Evolutionary conservation across 768 basidiomycete species (phyloP), one percentile per base, ranked within the genome.

Genomic region (Hortiboletus flavorubellus): DNA sequence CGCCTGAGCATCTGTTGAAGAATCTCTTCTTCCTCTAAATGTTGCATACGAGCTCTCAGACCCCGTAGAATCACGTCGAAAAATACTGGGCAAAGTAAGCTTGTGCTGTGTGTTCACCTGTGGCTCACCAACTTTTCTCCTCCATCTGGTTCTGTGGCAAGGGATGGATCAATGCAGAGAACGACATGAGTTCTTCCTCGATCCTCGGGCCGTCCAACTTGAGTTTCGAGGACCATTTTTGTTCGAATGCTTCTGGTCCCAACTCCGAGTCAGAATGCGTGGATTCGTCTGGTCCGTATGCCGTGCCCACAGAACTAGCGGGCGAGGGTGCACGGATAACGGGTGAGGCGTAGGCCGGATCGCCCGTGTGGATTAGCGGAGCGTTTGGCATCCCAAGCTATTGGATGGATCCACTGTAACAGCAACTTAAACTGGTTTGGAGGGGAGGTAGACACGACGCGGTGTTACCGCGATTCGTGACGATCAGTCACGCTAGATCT

Each of bases 221-320:
- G 41, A 78, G 64, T 46, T 63, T 61, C 26, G 67, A 66, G 46
- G 69, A 65, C 58, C 71, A 70, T 55, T 71, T 77, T 46, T 64
- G 57, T 39, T 67, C 69, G 54, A 80, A 77, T 4, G 67, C 72
- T 52, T 72, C 66, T 46, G 73, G 65, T 44, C 67, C 64, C 38
- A 79, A 64, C 54, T 70, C 71, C n/a, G 55, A 56, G 53, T 80
- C 78, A 4, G 72, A 72, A n/a, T 64, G 64, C 37, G 61, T 62
- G n/a, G 79, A 78, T 58, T 78, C 75, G 60, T 80, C 79, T 15
- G 67, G 68, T 8, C 73, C 76, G 33, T 79, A 79, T n/a, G 74
- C 69, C 40, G 78, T 79, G 37, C 75, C 78, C 46, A 80, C 70
- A 14, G 78, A 77, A 48, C 75, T 77, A 8, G 75, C 75, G 31